Evolutionary conservation across 1,139 yeast species (phyloP).

Genomic region (Eremothecium sinecaudum): DNA sequence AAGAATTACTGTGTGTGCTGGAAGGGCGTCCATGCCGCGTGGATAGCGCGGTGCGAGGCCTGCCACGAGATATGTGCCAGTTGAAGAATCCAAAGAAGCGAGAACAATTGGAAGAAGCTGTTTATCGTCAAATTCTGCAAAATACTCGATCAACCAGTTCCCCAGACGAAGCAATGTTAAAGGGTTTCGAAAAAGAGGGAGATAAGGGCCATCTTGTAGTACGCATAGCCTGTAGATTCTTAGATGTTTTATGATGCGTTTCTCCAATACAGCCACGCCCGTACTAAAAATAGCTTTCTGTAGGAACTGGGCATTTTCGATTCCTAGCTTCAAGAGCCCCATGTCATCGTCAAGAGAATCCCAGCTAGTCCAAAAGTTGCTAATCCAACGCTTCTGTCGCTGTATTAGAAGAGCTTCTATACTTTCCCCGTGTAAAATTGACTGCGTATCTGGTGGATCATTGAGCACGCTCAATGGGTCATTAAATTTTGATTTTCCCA

Average conservation of each 20-base stretch:
- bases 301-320: constrained; percentile 67
- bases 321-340: constrained; percentile 57
- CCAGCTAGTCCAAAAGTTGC: constrained; percentile 92
- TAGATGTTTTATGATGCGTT: constrained; percentile 68
- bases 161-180: constrained; percentile 76
- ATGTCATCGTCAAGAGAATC: constrained; percentile 65
- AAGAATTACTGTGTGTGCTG: constrained; percentile 37
- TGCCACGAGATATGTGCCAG: constrained; percentile 78
- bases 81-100: constrained; percentile 67
- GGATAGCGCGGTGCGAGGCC: constrained; percentile 84
- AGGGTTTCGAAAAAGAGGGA: constrained; percentile 73
- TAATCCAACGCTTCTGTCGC: constrained; percentile 68
- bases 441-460: constrained; percentile 12
- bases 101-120: constrained; percentile 71
- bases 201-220: constrained; percentile 79
- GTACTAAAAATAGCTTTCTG: constrained; percentile 83
- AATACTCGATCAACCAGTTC: constrained; percentile 82
- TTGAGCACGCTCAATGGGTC: constrained; percentile 2
- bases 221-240: constrained; percentile 80
- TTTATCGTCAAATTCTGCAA: constrained; percentile 68
- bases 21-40: constrained; percentile 44
- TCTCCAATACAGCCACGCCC: constrained; percentile 80
- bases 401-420: constrained; percentile 38
- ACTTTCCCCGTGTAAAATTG: constrained; percentile 19
- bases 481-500: constrained; percentile 33